Evolutionary conservation across 768 basidiomycete species (phyloP).

Genomic region (Lentinula sp.): DNA sequence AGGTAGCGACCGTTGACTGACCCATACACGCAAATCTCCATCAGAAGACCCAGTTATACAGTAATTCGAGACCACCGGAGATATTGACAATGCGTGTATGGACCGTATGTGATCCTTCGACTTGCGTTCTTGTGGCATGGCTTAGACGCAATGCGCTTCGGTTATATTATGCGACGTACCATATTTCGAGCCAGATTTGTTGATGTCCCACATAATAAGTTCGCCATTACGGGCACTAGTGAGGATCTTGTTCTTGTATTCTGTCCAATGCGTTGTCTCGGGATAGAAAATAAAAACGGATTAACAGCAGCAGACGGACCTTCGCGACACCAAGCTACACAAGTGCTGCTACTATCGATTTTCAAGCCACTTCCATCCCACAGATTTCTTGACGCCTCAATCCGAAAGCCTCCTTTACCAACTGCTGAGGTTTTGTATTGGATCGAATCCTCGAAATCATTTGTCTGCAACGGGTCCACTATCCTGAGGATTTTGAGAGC

Average conservation of each 20-base stretch:
- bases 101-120: conserved; percentile 68
- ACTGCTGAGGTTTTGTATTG: conserved; percentile 45
- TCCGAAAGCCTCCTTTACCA: conserved; percentile 57
- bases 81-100: conserved; percentile 64
- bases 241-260: conserved; percentile 67
- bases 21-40: conserved; percentile 78
- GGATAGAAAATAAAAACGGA: not conserved
- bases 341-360: conserved; percentile 72
- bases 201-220: conserved; percentile 78
- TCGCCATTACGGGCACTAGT: conserved; percentile 81
- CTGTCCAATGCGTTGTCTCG: conserved; percentile 26
- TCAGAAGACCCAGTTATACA: conserved; percentile 80
- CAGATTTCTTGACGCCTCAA: conserved; percentile 70
- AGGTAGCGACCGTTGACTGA: conserved; percentile 22
- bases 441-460: conserved; percentile 10
- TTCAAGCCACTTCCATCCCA: conserved; percentile 79
- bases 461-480: conserved; percentile 36
- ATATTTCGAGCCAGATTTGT: conserved; percentile 62
- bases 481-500: conserved; percentile 58
- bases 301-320: conserved; percentile 30
- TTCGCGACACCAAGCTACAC: conserved; percentile 75
- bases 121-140: conserved; percentile 42
- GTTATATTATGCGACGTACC: conserved; percentile 35
- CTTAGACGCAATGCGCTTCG: not conserved
- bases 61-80: conserved; percentile 61